These are phyloP conservation scores for Cylindrodendrum hubeiense DNA, from an alignment of 2,329 filamentous ascomycete genomes.

Conservation along the genomic window DNA sequence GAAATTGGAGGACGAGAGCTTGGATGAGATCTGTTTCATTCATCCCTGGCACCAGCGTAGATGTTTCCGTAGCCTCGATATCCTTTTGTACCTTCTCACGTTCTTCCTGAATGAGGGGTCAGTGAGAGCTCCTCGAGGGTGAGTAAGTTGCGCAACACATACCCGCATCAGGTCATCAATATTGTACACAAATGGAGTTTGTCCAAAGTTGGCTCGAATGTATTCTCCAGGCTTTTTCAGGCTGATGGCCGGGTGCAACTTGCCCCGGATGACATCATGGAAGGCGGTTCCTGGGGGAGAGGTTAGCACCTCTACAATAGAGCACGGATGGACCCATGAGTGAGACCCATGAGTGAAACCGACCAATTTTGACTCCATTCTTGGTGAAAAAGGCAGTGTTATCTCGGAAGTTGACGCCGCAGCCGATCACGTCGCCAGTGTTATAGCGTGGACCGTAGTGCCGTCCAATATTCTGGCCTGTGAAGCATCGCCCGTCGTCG, in stretches of 20 bases:
- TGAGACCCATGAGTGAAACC: conserved; percentile 50
- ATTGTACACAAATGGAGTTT: conserved; percentile 87
- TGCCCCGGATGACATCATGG: conserved; percentile 70
- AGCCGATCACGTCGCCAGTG: conserved; percentile 71
- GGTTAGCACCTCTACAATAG: conserved; percentile 37
- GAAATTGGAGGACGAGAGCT: conserved; percentile 84
- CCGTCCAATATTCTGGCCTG: conserved; percentile 68
- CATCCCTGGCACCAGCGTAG: conserved; percentile 71
- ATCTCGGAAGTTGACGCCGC: conserved; percentile 74
- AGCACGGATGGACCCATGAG: not conserved
- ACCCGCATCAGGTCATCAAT: conserved; percentile 89
- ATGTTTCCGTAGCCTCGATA: conserved; percentile 70
- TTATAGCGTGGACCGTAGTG: conserved; percentile 69
- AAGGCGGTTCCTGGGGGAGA: conserved; percentile 74
- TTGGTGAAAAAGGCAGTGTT: conserved; percentile 77
- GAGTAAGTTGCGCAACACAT: conserved; percentile 46
- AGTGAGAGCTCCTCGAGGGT: conserved; percentile 13
- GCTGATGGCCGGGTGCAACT: conserved; percentile 76
- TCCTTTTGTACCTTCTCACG: conserved; percentile 68
- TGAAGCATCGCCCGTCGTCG: conserved; percentile 74
- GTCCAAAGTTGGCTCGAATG: conserved; percentile 74
- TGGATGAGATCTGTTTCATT: conserved; percentile 86
- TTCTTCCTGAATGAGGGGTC: conserved; percentile 63
- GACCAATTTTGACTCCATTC: conserved; percentile 70
- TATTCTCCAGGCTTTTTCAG: conserved; percentile 74